Evolutionary conservation across 1,139 yeast species (phyloP).

Genomic region (Blastobotrys buckinghamii): DNA sequence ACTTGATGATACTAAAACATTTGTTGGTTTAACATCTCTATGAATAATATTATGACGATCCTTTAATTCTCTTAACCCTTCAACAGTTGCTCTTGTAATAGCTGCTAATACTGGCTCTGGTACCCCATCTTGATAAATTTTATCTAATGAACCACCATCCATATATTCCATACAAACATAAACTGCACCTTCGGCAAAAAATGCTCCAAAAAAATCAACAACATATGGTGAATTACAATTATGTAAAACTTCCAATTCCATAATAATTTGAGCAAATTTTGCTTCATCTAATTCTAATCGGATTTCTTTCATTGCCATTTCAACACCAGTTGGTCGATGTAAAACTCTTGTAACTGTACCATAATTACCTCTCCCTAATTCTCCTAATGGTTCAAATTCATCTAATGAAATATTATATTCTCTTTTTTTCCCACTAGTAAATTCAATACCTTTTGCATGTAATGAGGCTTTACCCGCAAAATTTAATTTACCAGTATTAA

Average conservation of each 20-base stretch:
- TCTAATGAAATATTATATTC: conserved; percentile 74
- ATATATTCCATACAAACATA: conserved; percentile 97
- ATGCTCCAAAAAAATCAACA: conserved; percentile 95
- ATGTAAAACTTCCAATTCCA: conserved; percentile 93
- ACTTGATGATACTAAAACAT: conserved; percentile 66
- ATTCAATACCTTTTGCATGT: conserved; percentile 88
- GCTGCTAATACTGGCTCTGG: conserved; percentile 76
- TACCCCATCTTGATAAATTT: conserved; percentile 73
- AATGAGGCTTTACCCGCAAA: conserved; percentile 91
- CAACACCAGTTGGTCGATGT: conserved; percentile 88
- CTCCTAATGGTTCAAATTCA: conserved; percentile 77
- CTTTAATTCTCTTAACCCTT: conserved; percentile 79
- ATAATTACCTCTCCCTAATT: conserved; percentile 90
- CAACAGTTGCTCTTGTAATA: conserved; percentile 73
- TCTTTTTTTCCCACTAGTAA: conserved; percentile 36
- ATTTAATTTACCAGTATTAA: conserved; percentile 84
- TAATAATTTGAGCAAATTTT: conserved; percentile 84
- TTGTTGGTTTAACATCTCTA: conserved; percentile 96
- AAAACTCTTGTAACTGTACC: conserved; percentile 91
- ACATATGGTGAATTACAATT: conserved; percentile 85
- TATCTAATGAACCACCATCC: conserved; percentile 96
- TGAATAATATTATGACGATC: conserved; percentile 90
- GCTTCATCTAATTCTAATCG: conserved; percentile 85
- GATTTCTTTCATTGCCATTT: conserved; percentile 97
- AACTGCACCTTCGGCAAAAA: conserved; percentile 95